Evolutionary conservation across 2,329 filamentous ascomycete genomes (phyloP), one percentile per base, ranked within the genome.

Genomic region (Metarhizium guizhouense): DNA sequence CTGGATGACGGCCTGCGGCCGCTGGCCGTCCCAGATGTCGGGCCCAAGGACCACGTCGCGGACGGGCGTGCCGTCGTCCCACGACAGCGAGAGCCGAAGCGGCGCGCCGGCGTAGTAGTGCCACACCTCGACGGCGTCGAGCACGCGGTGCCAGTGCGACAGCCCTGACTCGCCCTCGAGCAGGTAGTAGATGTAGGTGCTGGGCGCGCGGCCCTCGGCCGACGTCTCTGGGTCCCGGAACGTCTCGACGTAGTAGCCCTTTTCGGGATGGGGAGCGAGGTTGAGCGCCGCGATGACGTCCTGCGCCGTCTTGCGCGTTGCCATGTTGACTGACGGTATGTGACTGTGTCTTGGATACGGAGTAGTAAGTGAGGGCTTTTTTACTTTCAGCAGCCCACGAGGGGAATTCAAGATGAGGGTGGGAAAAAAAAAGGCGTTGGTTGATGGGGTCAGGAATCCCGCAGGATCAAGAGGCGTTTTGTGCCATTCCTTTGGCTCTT

Each of bases 61-160:
- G 58, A 67, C 66, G 42, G 65, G 68, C 61, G 56, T 64, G 3
- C 76, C 76, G 54, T 80, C 69, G 52, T 80, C 64, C 20, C 56
- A 62, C 2, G 76, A 76, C 0, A 79, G 65, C 2, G 70, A 75
- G 10, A 80, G 63, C 11, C 64, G 69, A 51, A 81, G 62, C 1
- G 77, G 77, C 6, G 78, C 76, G 5, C 78, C 78, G 8, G 75
- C 77, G 52, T 80, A 80, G 66, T 76, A 73, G 61, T 81, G 78
- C 78, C 78, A 81, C 8, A 77, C 64, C 61, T 81, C 76, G 42
- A 66, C 73, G 3, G 74, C 73, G 55, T 79, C 75, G 8, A 67
- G 59, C 51, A 77, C 72, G 54, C 75, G 74, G 64, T 81, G 78
- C 78, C 76, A 81, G 56, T 72, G 63, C 4, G 78, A 81, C 18